phyloP scores from a whole-genome alignment of 768 basidiomycete species.

The Porphyrellus cyaneotinctus region DNA sequence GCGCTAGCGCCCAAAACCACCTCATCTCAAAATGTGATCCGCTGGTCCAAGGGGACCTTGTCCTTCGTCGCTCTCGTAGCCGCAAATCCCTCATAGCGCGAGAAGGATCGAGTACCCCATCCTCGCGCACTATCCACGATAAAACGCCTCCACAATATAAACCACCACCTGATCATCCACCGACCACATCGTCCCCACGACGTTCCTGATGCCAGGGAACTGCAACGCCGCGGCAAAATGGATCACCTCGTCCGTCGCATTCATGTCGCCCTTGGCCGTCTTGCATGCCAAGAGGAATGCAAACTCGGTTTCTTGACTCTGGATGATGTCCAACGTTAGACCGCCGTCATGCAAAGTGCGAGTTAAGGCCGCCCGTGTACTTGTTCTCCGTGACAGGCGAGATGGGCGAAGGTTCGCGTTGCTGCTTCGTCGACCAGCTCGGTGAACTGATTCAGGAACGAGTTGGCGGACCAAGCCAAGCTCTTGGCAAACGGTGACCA shows the following conservation, averaged over 20 bases:
- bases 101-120: conserved; percentile 15
- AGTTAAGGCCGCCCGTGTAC: conserved; percentile 14
- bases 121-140: conserved; percentile 13
- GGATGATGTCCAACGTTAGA: conserved; percentile 25
- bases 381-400: conserved; percentile 28
- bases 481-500: conserved; percentile 12
- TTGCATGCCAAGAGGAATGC: conserved; percentile 32
- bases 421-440: conserved; percentile 13
- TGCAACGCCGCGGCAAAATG: conserved; percentile 32
- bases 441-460: conserved; percentile 6
- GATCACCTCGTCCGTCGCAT: conserved; percentile 26
- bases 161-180: conserved; percentile 22
- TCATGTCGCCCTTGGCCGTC: conserved; percentile 24
- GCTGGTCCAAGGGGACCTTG: conserved; percentile 20
- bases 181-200: conserved; percentile 32
- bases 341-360: conserved; percentile 15
- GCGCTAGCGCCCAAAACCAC: background rate
- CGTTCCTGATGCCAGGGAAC: conserved; percentile 25
- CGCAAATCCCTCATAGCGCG: conserved; percentile 15
- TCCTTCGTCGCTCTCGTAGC: conserved; percentile 9
- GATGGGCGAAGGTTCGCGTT: conserved; percentile 20
- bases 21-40: conserved; percentile 23
- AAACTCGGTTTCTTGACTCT: conserved; percentile 18
- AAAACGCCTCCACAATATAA: conserved; percentile 17
- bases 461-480: conserved; percentile 11